Evolutionary conservation across 495 filamentous ascomycete genomes (phyloP).

Genomic region (Peziza echinospora): DNA sequence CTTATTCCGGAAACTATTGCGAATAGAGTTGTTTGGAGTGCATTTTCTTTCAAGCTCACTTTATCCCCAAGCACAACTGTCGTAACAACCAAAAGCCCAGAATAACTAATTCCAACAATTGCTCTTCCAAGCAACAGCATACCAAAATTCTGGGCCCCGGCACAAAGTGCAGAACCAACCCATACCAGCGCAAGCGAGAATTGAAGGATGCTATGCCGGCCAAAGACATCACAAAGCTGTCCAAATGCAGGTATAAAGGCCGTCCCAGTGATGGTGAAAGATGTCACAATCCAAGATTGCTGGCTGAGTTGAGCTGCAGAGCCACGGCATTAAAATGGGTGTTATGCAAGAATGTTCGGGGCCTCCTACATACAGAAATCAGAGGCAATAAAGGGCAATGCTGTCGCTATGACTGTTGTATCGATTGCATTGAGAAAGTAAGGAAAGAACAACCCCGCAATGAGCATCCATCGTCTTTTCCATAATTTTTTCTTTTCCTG

Average conservation of each 20-base stretch:
- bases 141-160: constrained; percentile 5
- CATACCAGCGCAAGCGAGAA: constrained; percentile 28
- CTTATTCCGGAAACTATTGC: not conserved
- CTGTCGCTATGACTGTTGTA: constrained; percentile 37
- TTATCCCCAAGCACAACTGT: not conserved
- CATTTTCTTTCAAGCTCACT: constrained; percentile 4
- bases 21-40: constrained; percentile 1
- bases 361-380: constrained; percentile 34
- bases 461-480: constrained; percentile 32
- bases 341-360: too few species aligned
- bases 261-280: constrained; percentile 38
- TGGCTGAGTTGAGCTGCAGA: constrained; percentile 29
- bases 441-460: constrained; percentile 30
- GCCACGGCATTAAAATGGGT: not conserved
- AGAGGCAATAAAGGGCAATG: constrained; percentile 34
- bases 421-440: constrained; percentile 32
- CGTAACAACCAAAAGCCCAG: constrained; percentile 1
- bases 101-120: not conserved
- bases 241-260: constrained; percentile 41
- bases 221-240: constrained; percentile 38
- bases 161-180: constrained; percentile 29
- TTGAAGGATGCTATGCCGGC: constrained; percentile 29
- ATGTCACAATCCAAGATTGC: constrained; percentile 41
- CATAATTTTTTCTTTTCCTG: not conserved
- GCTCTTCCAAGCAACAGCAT: constrained; percentile 1